A percentile compares a stretch with the other conserved stretches of the same genome.
These are phyloP conservation scores for Mucor circinelloides DNA, from an alignment of 371 early-diverging fungal genomes.

Conservation along the genomic window DNA sequence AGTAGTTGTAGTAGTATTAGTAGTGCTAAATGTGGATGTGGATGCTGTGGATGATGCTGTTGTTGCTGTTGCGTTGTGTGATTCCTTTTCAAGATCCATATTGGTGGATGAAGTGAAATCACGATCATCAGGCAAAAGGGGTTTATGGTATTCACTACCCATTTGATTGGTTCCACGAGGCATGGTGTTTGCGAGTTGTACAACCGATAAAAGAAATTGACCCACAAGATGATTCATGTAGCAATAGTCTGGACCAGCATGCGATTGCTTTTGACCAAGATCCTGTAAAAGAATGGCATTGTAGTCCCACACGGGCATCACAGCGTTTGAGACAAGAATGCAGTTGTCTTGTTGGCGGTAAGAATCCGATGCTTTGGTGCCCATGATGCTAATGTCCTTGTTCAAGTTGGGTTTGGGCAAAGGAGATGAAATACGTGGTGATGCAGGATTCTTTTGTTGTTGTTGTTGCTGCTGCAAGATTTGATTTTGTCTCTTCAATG, in stretches of 20 bases:
- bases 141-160: constrained; percentile 6
- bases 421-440: constrained; percentile 36
- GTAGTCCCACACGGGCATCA: constrained; percentile 52
- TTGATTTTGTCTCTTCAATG: constrained; percentile 44
- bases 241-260: background rate
- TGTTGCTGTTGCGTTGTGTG: background rate
- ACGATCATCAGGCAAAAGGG: constrained; percentile 40
- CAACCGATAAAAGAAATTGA: constrained; percentile 31
- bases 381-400: constrained; percentile 50
- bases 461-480: constrained; percentile 16
- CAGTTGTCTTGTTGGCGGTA: constrained; percentile 51
- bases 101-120: constrained; percentile 26
- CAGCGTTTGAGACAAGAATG: constrained; percentile 51
- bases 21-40: background rate
- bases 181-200: constrained; percentile 29
- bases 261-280: background rate
- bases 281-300: constrained; percentile 33
- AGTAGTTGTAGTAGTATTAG: background rate
- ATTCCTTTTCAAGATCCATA: background rate
- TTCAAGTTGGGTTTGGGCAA: constrained; percentile 46
- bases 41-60: background rate
- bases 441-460: background rate
- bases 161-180: constrained; percentile 12
- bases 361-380: constrained; percentile 48
- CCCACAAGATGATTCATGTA: constrained; percentile 24